phyloP scores from a whole-genome alignment of 2,329 filamentous ascomycete species.

The Cytospora paraplurivora region DNA sequence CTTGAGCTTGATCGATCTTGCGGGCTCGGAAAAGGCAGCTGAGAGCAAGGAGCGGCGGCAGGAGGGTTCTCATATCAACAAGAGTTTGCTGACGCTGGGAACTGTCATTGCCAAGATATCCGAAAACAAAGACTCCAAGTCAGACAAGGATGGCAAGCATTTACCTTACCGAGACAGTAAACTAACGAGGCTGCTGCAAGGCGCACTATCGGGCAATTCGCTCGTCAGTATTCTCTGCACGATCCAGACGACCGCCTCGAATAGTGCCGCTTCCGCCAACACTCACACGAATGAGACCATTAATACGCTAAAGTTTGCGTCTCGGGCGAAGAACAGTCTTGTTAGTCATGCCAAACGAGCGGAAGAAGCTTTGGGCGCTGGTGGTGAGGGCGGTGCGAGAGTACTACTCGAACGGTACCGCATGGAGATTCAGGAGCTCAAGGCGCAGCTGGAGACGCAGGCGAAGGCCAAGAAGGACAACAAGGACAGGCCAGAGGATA shows the following conservation, averaged over 20 bases:
- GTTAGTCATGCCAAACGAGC: constrained; percentile 95
- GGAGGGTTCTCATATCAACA: constrained; percentile 98
- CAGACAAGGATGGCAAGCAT: constrained; percentile 87
- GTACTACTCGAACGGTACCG: constrained; percentile 91
- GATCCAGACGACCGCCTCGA: constrained; percentile 81
- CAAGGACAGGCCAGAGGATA: constrained; percentile 62
- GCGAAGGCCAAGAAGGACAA: constrained; percentile 67
- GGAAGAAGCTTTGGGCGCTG: constrained; percentile 79
- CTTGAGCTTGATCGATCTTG: constrained; percentile 91
- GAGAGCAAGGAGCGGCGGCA: constrained; percentile 92
- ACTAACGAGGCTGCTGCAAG: constrained; percentile 87
- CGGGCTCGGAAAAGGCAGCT: constrained; percentile 92
- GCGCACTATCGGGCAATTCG: constrained; percentile 88
- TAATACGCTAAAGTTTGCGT: constrained; percentile 96
- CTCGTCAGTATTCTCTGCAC: constrained; percentile 97
- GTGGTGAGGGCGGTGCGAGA: constrained; percentile 82
- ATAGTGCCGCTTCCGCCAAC: constrained; percentile 69
- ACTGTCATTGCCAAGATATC: constrained; percentile 95
- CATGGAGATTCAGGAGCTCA: constrained; percentile 85
- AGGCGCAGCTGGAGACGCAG: constrained; percentile 79
- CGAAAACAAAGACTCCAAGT: constrained; percentile 74
- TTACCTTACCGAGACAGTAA: constrained; percentile 97
- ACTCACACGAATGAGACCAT: constrained; percentile 85
- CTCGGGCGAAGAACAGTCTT: constrained; percentile 95
- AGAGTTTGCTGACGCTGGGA: constrained; percentile 90